Evolutionary conservation across 441 rosid species (phyloP), one percentile per base, ranked within the genome.

Genomic region (Dalechampia spathulata): DNA sequence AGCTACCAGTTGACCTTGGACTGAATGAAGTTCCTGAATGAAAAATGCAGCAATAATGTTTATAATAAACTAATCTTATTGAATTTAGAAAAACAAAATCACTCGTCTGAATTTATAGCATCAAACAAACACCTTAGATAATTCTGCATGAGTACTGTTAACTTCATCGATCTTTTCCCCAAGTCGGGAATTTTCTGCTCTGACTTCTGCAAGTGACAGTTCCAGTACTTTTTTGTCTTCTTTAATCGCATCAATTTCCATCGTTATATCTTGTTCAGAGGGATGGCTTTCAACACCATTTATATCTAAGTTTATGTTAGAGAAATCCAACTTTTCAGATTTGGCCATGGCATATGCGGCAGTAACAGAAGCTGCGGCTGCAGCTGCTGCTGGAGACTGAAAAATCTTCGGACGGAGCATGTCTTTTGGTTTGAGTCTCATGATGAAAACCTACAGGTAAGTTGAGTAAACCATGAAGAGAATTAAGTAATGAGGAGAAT

Each of bases 301-400:
- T 19, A 67, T 64, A 65, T 58, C 69, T 7, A 74, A 62, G 58
- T 70, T 66, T 39, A 73, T 64, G 72, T 63, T 74, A 22, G 80
- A 66, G 55, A 65, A 75, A 55, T 83, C 92, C 70, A 80, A 71
- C 61, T 72, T 85, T 55, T 92, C 97, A 57, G 96, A 82, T 76
- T 86, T 86, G 54, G 99, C 81, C 71, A 87, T 70, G 56, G 96
- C 95, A 68, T 87, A 89, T 15, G 97, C 97, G 63, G 97, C 96
- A 56, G 91, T 79, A 40, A 93, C 99, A 60, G 97, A 93, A 69
- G 99, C 97, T 10, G 97, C 96, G 1, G 97, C 99, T 1, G 97
- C 99, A 1, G 95, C 97, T 0, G 99, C 97, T 56, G 99, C 97
- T 42, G 96, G 91, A 50, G 99, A 93, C 78, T 77, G 83, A 26